Evolutionary conservation across 768 basidiomycete species (phyloP).

Genomic region (Hericium coralloides): DNA sequence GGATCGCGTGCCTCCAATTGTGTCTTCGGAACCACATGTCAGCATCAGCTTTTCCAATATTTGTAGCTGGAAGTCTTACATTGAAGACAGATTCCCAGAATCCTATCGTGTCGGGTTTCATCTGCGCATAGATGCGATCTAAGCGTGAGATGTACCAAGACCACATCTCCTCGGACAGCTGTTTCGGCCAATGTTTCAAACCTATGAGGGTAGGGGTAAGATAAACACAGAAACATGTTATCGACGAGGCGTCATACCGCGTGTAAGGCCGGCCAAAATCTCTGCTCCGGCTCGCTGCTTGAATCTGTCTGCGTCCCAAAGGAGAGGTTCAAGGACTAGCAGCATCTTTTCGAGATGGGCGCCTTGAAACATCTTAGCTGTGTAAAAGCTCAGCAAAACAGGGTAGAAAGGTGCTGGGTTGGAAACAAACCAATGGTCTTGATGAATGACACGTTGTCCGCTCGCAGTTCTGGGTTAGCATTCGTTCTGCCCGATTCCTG

Average conservation of each 20-base stretch:
- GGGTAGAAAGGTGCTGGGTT: conserved; percentile 3
- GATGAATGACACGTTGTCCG: conserved; percentile 39
- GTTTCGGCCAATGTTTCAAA: conserved; percentile 75
- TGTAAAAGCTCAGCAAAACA: conserved; percentile 5
- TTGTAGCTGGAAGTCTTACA: conserved; percentile 24
- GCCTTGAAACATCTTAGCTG: conserved; percentile 62
- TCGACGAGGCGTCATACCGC: conserved; percentile 39
- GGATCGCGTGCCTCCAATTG: conserved; percentile 66
- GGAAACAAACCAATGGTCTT: conserved; percentile 37
- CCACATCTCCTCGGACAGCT: conserved; percentile 52
- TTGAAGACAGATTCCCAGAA: conserved; percentile 68
- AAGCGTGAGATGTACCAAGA: conserved; percentile 58
- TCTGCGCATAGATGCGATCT: conserved; percentile 55
- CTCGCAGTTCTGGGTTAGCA: conserved; percentile 45
- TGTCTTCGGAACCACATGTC: conserved; percentile 9
- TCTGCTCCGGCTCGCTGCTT: conserved; percentile 80
- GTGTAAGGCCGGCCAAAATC: conserved; percentile 61
- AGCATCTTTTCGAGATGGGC: conserved; percentile 44
- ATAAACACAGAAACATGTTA: conserved; percentile 3
- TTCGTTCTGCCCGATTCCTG: conserved; percentile 67
- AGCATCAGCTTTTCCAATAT: not conserved
- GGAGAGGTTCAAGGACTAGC: conserved; percentile 46
- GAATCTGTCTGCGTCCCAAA: conserved; percentile 65
- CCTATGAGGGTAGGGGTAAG: conserved; percentile 30
- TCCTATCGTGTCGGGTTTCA: conserved; percentile 76